Conservation (phyloP, 352 stramenopile species). For the Salisapilia sapeloensis region DNA sequence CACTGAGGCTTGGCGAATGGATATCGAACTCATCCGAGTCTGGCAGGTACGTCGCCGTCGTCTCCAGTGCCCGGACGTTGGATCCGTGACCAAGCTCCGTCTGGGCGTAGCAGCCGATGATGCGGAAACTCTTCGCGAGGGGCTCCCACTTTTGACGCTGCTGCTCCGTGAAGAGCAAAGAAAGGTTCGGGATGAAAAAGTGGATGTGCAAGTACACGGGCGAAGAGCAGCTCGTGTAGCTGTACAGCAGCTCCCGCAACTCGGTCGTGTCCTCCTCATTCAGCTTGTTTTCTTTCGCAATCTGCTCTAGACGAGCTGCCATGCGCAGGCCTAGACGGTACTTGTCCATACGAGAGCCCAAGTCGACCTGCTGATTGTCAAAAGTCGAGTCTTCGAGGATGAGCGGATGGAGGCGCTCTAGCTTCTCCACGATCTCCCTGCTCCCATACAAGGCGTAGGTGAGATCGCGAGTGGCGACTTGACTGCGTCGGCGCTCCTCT, state of each 20-base stretch:
- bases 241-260: constrained; percentile 28
- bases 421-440: constrained; percentile 24
- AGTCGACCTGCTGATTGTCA: constrained; percentile 45
- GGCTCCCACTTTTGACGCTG: constrained; percentile 54
- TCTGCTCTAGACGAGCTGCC: constrained; percentile 32
- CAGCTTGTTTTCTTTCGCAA: constrained; percentile 25
- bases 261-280: constrained; percentile 38
- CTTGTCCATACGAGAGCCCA: constrained; percentile 37
- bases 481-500: constrained; percentile 25
- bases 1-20: constrained; percentile 88
- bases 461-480: constrained; percentile 29
- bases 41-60: constrained; percentile 87
- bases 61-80: constrained; percentile 84
- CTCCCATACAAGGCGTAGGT: constrained; percentile 42
- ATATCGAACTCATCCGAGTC: constrained; percentile 88
- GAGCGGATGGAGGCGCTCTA: constrained; percentile 39
- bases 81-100: constrained; percentile 83
- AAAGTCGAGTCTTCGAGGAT: constrained; percentile 37
- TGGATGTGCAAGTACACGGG: constrained; percentile 51
- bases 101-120: constrained; percentile 76
- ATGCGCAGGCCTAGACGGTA: constrained; percentile 39
- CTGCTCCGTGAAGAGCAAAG: constrained; percentile 41
- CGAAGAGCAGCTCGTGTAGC: constrained; percentile 29
- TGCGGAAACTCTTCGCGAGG: constrained; percentile 41
- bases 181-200: constrained; percentile 55